These are phyloP conservation scores for Atkinsonella hypoxylon DNA, from an alignment of 2,329 filamentous ascomycete genomes.

Conservation along the genomic window DNA sequence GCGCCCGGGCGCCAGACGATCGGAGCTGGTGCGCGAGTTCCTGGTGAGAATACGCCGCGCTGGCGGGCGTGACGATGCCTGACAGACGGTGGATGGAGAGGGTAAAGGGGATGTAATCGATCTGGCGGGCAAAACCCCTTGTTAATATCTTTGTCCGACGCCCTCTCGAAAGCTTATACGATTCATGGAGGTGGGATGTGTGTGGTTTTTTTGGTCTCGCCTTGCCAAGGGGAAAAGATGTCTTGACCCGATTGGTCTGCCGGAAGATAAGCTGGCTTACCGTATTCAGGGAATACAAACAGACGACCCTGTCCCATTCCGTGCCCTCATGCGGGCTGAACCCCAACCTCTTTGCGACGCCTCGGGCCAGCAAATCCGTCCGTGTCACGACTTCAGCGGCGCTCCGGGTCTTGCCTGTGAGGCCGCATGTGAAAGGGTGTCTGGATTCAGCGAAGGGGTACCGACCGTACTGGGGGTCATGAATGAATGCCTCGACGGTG, in stretches of 20 bases:
- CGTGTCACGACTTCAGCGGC: slow-evolving; percentile 51
- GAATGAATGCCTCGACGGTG: slow-evolving; percentile 65
- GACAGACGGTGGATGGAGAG: slow-evolving; percentile 65
- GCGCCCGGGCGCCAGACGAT: slow-evolving; percentile 53
- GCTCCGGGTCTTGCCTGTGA: slow-evolving; percentile 57
- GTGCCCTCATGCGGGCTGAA: slow-evolving; percentile 58
- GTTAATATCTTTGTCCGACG: too few species aligned
- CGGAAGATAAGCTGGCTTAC: slow-evolving; percentile 24
- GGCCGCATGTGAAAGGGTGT: slow-evolving; percentile 65
- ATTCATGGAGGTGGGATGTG: too few species aligned
- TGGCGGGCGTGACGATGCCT: slow-evolving; percentile 64
- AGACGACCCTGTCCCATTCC: slow-evolving; percentile 73
- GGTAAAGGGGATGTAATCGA: slow-evolving; percentile 61
- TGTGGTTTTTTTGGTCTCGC: too few species aligned
- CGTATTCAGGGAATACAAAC: slow-evolving; percentile 69
- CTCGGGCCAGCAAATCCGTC: slow-evolving; percentile 55
- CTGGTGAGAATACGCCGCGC: slow-evolving; percentile 57
- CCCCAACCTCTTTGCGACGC: slow-evolving; percentile 56
- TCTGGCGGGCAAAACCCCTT: slow-evolving; percentile 26
- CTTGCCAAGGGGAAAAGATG: too few species aligned
- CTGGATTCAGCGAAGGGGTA: slow-evolving; percentile 48
- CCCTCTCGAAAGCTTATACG: too few species aligned
- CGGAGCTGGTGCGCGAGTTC: slow-evolving; percentile 64
- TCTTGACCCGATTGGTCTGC: too few species aligned
- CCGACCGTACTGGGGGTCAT: slow-evolving; percentile 59